Base-by-base conservation (phyloP, 495 filamentous ascomycete genomes). In the Thozetella sp. region DNA sequence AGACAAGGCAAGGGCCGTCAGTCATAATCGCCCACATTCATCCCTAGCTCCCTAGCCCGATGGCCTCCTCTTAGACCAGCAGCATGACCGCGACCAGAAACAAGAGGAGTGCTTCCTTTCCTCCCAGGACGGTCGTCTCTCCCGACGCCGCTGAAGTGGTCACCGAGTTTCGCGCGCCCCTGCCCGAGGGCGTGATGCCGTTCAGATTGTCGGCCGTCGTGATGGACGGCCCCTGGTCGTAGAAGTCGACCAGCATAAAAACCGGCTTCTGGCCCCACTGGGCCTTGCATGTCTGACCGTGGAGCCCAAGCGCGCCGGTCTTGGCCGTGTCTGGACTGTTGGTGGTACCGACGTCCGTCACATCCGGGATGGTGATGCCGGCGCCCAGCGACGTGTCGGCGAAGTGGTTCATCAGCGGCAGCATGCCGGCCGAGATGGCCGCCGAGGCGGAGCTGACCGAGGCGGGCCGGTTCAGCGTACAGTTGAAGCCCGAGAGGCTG, bases 371-470 rank as follows among this genome's bases (percentile, higher is more conserved):
- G 58, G 73, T 68, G 48, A 88, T 75, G 9, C 82, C 82, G 22
- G 83, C 80, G 48, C 79, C 78, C 19, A 89, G 79, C 22, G 77
- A 72, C 34, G 81, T 79, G 68, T 91, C 85, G 61, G 86, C 68
- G 66, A 92, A 92, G 70, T 92, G 89, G 76, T 93, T 93, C 74
- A 91, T 75, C 4, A 92, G 72, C 0, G 86, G 83, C 52, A 93
- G 61, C 22, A 76, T 62, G 11, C 74, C 75, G 0, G 65, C 61
- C 0, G 60, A 30, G 26, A 84, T 75, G 10, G 85, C 86, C 10
- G 75, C 63, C 19, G 76, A 62, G 3, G 79, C 72, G 10, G 80
- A 67, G 45, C 76, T 63, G 26, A 67, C 75, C 10, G 78, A 60
- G 0, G 63, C 43, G 0, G 89, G 88, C 0, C 89, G 82, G 64